Percentiles rank a stretch among this genome's conserved stretches.
These are phyloP conservation scores for Penicillium paxilli DNA, from an alignment of 495 filamentous ascomycete species.

Conservation along the genomic window DNA sequence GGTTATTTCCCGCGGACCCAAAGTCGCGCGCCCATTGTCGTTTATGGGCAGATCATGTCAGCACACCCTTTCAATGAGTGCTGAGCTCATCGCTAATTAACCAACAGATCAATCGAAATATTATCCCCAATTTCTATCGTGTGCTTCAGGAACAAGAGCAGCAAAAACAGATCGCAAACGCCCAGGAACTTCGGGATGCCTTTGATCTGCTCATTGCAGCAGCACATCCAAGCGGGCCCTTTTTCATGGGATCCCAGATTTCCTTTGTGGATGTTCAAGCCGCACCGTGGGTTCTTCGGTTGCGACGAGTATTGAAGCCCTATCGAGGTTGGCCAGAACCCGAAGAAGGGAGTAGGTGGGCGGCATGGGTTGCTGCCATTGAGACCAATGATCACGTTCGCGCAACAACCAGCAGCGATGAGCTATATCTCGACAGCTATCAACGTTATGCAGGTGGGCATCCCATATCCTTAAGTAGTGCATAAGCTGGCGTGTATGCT, in stretches of 20 bases:
- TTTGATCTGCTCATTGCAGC: conserved; percentile 73
- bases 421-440: conserved; percentile 75
- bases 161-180: conserved; percentile 60
- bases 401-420: conserved; percentile 73
- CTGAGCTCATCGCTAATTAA: conserved; percentile 19
- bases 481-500: conserved; percentile 6
- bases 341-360: conserved; percentile 68
- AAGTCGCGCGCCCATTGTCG: conserved; percentile 75
- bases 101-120: conserved; percentile 72
- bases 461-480: not conserved
- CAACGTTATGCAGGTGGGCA: conserved; percentile 61
- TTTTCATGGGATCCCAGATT: conserved; percentile 72
- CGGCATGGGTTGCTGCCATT: conserved; percentile 77
- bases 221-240: conserved; percentile 70
- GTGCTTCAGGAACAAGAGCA: conserved; percentile 71
- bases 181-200: conserved; percentile 65
- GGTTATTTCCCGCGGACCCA: conserved; percentile 63
- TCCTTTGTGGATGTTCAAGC: conserved; percentile 85
- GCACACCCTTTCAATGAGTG: conserved; percentile 17
- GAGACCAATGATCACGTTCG: conserved; percentile 72
- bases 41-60: conserved; percentile 85
- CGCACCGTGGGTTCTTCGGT: conserved; percentile 82
- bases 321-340: conserved; percentile 80
- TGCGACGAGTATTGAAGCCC: conserved; percentile 72
- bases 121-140: conserved; percentile 80